These are phyloP conservation scores for Pseudogymnoascus sp. DNA, from an alignment of 2,329 filamentous ascomycete genomes.

Conservation along the genomic window DNA sequence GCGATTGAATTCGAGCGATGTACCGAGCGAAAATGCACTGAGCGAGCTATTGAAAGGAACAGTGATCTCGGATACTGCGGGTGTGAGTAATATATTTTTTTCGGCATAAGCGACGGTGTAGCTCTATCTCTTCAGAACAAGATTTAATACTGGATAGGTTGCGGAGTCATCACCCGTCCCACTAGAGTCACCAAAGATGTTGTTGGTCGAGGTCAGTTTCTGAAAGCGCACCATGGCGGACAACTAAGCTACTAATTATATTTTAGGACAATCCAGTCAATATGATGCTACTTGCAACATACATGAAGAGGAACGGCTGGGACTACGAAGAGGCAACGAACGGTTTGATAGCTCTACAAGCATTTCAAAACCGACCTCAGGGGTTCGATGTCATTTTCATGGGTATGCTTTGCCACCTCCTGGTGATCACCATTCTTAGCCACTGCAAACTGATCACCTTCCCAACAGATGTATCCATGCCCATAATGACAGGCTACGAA, in stretches of 20 bases:
- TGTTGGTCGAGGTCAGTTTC: slow-evolving; percentile 19
- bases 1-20: not conserved
- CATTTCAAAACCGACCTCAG: slow-evolving; percentile 28
- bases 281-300: slow-evolving; percentile 26
- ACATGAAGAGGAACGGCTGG: slow-evolving; percentile 22
- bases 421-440: not conserved
- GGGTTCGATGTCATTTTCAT: slow-evolving; percentile 38
- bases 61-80: not conserved
- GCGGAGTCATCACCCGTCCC: not conserved
- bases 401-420: slow-evolving; percentile 26
- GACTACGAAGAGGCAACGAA: slow-evolving; percentile 33
- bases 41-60: not conserved
- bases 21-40: not conserved
- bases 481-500: slow-evolving; percentile 41
- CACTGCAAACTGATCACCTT: slow-evolving; percentile 15
- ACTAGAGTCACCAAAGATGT: slow-evolving; percentile 13
- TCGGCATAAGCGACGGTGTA: not conserved
- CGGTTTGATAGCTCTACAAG: slow-evolving; percentile 37
- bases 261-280: slow-evolving; percentile 34
- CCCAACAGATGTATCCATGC: slow-evolving; percentile 43
- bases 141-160: not conserved
- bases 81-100: not conserved
- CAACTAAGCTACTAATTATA: slow-evolving; percentile 18
- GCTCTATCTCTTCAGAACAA: not conserved
- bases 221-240: slow-evolving; percentile 6